A percentile compares a stretch with the other conserved stretches of the same genome.
Evolutionary conservation across 2,329 filamentous ascomycete genomes (phyloP).

Genomic region (Clonostachys chloroleuca): DNA sequence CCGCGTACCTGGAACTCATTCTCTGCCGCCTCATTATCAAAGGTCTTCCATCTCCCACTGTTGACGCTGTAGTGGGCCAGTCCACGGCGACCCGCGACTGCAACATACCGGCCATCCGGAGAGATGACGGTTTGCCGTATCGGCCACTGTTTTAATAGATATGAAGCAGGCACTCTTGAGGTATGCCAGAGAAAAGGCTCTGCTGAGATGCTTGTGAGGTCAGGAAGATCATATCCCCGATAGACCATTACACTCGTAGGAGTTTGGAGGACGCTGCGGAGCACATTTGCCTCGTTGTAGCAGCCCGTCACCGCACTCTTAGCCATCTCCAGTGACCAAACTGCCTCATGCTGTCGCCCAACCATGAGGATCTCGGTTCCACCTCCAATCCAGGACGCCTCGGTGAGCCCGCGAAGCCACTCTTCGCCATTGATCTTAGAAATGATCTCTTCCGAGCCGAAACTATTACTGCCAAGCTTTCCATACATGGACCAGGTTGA

Average conservation of each 20-base stretch:
- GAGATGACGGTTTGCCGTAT: constrained; percentile 85
- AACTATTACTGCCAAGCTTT: constrained; percentile 82
- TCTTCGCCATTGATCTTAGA: constrained; percentile 67
- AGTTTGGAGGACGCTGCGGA: constrained; percentile 83
- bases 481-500: constrained; percentile 97
- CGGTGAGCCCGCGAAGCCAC: constrained; percentile 76
- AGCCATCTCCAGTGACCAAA: constrained; percentile 90
- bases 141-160: constrained; percentile 90
- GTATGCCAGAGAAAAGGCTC: constrained; percentile 96
- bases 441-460: constrained; percentile 62
- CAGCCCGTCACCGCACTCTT: constrained; percentile 90
- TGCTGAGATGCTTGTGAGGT: constrained; percentile 85
- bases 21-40: constrained; percentile 74
- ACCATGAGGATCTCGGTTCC: constrained; percentile 82
- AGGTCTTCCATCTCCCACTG: constrained; percentile 94
- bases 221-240: constrained; percentile 84
- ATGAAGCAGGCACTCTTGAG: constrained; percentile 76
- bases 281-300: constrained; percentile 87
- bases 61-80: constrained; percentile 94
- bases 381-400: constrained; percentile 82
- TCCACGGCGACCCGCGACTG: constrained; percentile 88
- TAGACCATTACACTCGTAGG: constrained; percentile 88
- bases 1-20: constrained; percentile 90
- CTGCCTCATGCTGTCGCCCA: constrained; percentile 64
- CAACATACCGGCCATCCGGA: constrained; percentile 87